These are phyloP conservation scores for Aegle marmelos DNA, from an alignment of 345 rosid genomes.

Conservation along the genomic window DNA sequence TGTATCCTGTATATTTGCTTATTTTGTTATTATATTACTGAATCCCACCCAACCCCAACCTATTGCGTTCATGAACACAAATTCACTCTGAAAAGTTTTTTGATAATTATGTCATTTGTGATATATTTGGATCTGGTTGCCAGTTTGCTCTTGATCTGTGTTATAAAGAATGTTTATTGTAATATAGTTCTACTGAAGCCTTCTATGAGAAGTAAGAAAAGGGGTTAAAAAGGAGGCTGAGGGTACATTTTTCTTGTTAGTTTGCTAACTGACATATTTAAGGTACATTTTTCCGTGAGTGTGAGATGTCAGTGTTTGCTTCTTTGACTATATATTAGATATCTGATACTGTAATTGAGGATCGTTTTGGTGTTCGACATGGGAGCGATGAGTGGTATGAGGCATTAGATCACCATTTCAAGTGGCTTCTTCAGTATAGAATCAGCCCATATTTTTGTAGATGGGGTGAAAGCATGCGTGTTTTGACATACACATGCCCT, in stretches of 20 bases:
- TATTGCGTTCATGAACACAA: neutral
- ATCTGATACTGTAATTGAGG: constrained; percentile 97
- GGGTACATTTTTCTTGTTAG: neutral
- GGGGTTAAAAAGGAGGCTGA: neutral
- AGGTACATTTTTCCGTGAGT: constrained; percentile 1
- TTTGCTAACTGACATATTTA: neutral
- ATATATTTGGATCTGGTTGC: constrained; percentile 2
- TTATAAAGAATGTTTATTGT: neutral
- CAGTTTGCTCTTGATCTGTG: neutral
- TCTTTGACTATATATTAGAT: constrained; percentile 44
- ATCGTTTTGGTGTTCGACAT: constrained; percentile 84
- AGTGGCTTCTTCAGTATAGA: constrained; percentile 92
- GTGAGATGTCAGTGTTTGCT: constrained; percentile 11
- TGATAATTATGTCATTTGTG: constrained; percentile 1
- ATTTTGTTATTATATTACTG: neutral
- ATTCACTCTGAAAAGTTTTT: neutral
- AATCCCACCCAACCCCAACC: neutral
- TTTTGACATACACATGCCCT: constrained; percentile 90
- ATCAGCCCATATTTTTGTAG: constrained; percentile 94
- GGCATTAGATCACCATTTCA: constrained; percentile 76
- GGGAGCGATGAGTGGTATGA: constrained; percentile 84
- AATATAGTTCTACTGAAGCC: neutral
- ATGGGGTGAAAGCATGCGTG: constrained; percentile 97
- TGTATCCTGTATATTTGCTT: constrained; percentile 50
- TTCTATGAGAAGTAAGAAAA: neutral